Percentiles rank a stretch among this genome's conserved stretches.
These are phyloP conservation scores for Cryphonectria carpinicola DNA, from an alignment of 2,329 filamentous ascomycete species.

Conservation along the genomic window DNA sequence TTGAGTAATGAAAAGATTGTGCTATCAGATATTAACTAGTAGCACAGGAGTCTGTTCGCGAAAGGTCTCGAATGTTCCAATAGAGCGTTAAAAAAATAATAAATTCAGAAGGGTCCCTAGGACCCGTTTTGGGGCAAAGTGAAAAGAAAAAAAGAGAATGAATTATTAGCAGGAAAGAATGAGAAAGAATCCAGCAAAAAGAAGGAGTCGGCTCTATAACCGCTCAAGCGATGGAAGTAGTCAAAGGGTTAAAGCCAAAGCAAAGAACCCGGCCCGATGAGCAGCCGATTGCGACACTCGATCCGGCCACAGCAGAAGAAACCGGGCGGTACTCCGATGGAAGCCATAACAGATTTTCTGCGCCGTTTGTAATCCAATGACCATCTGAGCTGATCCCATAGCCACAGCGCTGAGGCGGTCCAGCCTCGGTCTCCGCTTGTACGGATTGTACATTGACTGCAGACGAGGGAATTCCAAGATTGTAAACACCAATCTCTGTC, in stretches of 20 bases:
- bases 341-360: conserved; percentile 11
- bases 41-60: no score
- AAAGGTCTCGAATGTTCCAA: no score
- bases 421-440: not conserved
- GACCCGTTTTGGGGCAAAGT: not conserved
- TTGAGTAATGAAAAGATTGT: no score
- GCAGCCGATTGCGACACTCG: not conserved
- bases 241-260: not conserved
- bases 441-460: not conserved
- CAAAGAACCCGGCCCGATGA: not conserved
- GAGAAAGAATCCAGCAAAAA: not conserved
- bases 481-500: conserved; percentile 8
- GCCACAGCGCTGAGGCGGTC: not conserved
- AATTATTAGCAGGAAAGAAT: not conserved
- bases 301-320: not conserved
- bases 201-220: not conserved
- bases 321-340: not conserved
- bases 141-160: not conserved
- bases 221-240: not conserved
- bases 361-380: not conserved
- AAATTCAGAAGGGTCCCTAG: not conserved
- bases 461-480: not conserved
- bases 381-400: conserved; percentile 4
- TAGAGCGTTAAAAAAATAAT: not conserved
- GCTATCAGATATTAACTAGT: no score